Base-by-base conservation (phyloP, 2,329 filamentous ascomycete genomes). In the Colletotrichum sp. region DNA sequence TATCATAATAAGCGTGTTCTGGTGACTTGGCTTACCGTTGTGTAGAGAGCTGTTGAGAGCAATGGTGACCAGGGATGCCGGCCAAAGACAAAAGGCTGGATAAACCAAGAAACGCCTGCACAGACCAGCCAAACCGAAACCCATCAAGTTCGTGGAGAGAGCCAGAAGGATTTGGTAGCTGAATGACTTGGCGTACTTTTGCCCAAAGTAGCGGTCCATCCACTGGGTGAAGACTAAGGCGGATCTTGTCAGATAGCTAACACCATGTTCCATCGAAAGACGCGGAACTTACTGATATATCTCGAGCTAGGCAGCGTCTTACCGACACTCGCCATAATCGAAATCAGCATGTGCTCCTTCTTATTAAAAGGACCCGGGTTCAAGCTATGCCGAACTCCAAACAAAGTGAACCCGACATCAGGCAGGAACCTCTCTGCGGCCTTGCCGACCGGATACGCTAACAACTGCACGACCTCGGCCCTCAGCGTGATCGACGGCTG, bases 291-390 rank as follows among this genome's bases (percentile, higher is more conserved):
- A 74, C 72, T 84, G 57, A 89, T 87, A 67, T 85, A 83, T 76
- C 80, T 85, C 4, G 88, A 86, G 78, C 88, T 89, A 0, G 87
- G 86, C 5, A 83, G 81, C 28, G 83, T 83, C 57, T 84, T 87
- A 1, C 85, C 84, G 0, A 88, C 88, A 79, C 92, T 92, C 36
- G 91, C 88, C 87, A 90, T 90, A 75, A 90, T 87, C n/a, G 87
- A 86, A 63, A 91, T 87, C 6, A 91, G 80, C 78, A 89, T 85
- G 78, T 91, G 89, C 78, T 91, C 89, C 77, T 91, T 91, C 72
- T 87, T 86, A 73, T 85, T 88, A 79, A 91, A 91, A 0, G 85
- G 85, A 0, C 88, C 88, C 0, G 88, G 88, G 71, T 90, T 90
- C 7, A 88, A 80, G 26, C 82, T 85, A 77, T 86, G 85, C 13